phyloP scores from a whole-genome alignment of 1,284 basidiomycete species.

The Ceratobasidium sp. region DNA sequence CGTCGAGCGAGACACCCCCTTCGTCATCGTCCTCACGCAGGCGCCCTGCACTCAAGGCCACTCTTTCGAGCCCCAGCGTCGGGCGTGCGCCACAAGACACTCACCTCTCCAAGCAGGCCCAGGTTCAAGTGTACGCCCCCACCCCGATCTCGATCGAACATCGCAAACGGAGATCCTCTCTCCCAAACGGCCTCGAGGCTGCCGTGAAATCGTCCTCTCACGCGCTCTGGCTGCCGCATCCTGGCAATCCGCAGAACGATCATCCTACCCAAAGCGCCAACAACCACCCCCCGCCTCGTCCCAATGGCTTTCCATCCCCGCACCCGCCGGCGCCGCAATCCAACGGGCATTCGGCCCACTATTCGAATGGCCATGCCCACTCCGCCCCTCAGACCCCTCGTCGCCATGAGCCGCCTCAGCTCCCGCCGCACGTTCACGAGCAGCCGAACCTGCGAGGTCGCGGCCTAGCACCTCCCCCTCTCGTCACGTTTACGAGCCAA shows the following conservation, averaged over 20 bases:
- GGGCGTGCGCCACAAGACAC: conserved; percentile 18
- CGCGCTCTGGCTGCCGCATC: conserved; percentile 40
- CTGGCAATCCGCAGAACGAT: conserved; percentile 1
- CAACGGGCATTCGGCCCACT: not conserved
- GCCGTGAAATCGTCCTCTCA: conserved; percentile 35
- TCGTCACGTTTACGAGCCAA: conserved; percentile 11
- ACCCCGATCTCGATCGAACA: conserved; percentile 35
- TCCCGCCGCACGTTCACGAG: conserved; percentile 33
- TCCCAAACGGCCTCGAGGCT: conserved; percentile 43
- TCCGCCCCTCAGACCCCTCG: conserved; percentile 9
- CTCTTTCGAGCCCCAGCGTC: conserved; percentile 25
- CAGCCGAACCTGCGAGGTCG: conserved; percentile 27
- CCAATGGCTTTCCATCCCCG: conserved; percentile 1
- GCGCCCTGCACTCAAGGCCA: conserved; percentile 23
- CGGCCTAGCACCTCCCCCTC: conserved; percentile 1
- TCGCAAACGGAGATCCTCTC: conserved; percentile 21
- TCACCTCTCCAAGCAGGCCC: not conserved
- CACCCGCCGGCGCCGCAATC: not conserved
- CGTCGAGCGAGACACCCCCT: not conserved
- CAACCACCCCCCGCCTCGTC: conserved; percentile 2
- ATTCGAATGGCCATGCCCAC: not conserved
- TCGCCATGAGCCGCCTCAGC: conserved; percentile 2
- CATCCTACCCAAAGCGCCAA: conserved; percentile 9
- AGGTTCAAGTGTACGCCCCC: conserved; percentile 10
- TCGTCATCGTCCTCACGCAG: conserved; percentile 32